phyloP scores from a whole-genome alignment of 257 asterid genomes.

The Solanum paucissectum region DNA sequence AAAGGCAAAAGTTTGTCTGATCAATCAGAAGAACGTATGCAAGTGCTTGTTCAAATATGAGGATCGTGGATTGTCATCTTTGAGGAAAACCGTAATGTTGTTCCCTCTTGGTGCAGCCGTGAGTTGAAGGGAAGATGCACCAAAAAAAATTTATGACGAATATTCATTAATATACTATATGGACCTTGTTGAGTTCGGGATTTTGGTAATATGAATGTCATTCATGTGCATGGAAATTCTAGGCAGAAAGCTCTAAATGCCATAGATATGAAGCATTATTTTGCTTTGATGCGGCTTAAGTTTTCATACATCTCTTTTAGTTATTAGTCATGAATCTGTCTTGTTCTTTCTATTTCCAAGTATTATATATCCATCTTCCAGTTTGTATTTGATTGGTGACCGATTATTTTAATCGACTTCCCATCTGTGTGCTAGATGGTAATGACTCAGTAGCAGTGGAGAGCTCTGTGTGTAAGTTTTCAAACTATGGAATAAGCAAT shows the following conservation, averaged over 20 bases:
- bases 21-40: neutral
- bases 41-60: neutral
- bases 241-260: neutral
- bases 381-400: neutral
- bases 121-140: neutral
- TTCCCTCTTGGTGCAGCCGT: neutral
- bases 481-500: slow-evolving; percentile 52
- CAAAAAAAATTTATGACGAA: neutral
- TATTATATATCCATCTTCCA: neutral
- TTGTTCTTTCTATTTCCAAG: neutral
- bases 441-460: slow-evolving; percentile 53
- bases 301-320: neutral
- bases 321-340: neutral
- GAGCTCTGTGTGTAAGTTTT: slow-evolving; percentile 39
- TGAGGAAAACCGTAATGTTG: neutral
- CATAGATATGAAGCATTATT: neutral
- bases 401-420: neutral
- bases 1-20: neutral
- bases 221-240: neutral
- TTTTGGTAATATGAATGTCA: neutral
- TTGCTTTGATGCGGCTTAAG: neutral
- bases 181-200: neutral
- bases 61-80: neutral
- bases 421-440: slow-evolving; percentile 48
- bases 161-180: neutral